Base-by-base conservation (phyloP, 768 basidiomycete species). In the Serendipita vermifera region DNA sequence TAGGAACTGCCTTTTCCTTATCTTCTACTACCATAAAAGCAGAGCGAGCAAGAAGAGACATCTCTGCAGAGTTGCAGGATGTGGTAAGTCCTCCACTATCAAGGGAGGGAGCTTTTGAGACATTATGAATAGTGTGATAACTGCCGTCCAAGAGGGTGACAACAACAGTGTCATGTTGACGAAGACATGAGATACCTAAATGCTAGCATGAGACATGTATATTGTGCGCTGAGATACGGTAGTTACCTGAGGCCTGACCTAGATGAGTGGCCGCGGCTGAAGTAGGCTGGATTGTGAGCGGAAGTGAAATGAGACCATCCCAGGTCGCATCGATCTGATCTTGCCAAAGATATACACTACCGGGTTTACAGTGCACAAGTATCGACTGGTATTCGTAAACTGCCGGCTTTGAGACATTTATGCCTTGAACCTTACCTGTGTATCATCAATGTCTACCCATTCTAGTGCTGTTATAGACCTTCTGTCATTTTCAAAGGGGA, bases 71-170 rank as follows among this genome's bases (percentile, higher is more conserved):
- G 20, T 57, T 22, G 56, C 33, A 26, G 33, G 24, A 13, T 29
- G 40, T 35, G 55, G 43, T 29, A 24, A 9, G 29, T 33, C 31
- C 22, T 68, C 61, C 51, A 63, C 59, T 31, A 63, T 59, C 22
- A 59, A 57, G 73, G 6, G 69, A 65, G 4, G 81, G 83, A 26
- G 73, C 69, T 4, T 58, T 60, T 22, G 77, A 75, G 27, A 87
- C 20, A 54, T 72, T 66, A 61, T 77, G 73, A 55, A 87, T 65
- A 48, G 75, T 75, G 63, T 85, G 80, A 62, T 85, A 74, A 6
- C 83, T 81, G 0, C 87, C 87, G 60, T 90, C 87, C 33, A 75
- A 73, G 15, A 88, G 71, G 3, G 79, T 72, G 33, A 87, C 59
- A 17, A 86, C 56, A 31, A 86, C 70, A 1, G 68, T 59, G 62